Percentiles rank a stretch among this genome's conserved stretches.
Evolutionary conservation across 1,139 yeast species (phyloP).

Genomic region (Tardiomyces blankii): DNA sequence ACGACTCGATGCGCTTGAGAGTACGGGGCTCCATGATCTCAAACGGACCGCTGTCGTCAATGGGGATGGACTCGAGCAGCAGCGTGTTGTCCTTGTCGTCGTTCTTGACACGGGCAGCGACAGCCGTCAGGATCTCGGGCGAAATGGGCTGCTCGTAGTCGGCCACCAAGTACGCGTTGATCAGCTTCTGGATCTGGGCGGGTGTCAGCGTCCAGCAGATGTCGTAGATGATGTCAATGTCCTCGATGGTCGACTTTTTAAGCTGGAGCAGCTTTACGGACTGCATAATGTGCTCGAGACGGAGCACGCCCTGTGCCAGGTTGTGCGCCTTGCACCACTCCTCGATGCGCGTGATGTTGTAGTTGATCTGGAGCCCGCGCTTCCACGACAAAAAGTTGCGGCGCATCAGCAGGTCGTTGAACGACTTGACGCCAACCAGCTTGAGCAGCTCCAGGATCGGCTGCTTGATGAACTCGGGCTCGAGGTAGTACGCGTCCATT

Average conservation of each 20-base stretch:
- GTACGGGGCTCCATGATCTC: constrained; percentile 79
- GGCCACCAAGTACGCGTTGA: constrained; percentile 82
- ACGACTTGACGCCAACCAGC: constrained; percentile 87
- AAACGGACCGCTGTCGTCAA: constrained; percentile 64
- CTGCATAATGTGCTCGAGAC: constrained; percentile 81
- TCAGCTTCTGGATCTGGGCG: constrained; percentile 83
- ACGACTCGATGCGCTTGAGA: constrained; percentile 84
- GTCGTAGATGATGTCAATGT: constrained; percentile 86
- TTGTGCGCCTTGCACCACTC: constrained; percentile 99
- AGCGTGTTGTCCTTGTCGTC: constrained; percentile 25
- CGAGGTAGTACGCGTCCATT: constrained; percentile 84
- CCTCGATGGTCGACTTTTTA: constrained; percentile 81
- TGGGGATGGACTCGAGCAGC: constrained; percentile 48
- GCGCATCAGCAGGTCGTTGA: constrained; percentile 93
- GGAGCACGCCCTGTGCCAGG: constrained; percentile 79
- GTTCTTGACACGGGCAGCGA: constrained; percentile 74
- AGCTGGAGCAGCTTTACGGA: constrained; percentile 90
- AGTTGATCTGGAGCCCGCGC: constrained; percentile 92
- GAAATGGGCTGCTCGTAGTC: constrained; percentile 95
- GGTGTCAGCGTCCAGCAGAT: constrained; percentile 93
- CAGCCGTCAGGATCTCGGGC: constrained; percentile 68
- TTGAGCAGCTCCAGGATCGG: constrained; percentile 76
- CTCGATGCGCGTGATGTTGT: constrained; percentile 90
- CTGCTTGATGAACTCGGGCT: constrained; percentile 72
- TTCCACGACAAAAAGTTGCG: constrained; percentile 95